Percentiles rank a stretch among this genome's conserved stretches.
These are phyloP conservation scores for Jimgerdemannia flammicorona DNA, from an alignment of 192 early-diverging fungal species.

Conservation along the genomic window DNA sequence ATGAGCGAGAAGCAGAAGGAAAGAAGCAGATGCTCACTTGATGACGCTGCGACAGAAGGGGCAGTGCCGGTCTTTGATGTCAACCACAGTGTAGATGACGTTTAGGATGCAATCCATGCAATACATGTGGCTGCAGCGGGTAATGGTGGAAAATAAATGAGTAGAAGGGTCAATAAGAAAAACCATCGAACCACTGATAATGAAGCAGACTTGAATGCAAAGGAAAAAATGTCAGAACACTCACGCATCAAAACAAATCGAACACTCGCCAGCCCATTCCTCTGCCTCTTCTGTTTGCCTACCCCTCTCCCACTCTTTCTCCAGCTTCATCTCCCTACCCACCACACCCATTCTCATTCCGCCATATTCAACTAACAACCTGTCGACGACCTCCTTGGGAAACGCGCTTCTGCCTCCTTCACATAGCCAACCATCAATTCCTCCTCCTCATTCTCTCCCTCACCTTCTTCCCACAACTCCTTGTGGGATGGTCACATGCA, in stretches of 20 bases:
- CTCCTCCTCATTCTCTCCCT: background rate
- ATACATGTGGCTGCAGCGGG: slow-evolving; percentile 38
- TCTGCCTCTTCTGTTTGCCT: background rate
- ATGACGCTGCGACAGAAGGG: background rate
- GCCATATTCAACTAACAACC: background rate
- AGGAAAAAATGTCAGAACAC: background rate
- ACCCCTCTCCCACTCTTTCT: background rate
- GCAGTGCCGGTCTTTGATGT: background rate
- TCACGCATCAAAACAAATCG: slow-evolving; percentile 32
- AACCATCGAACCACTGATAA: background rate
- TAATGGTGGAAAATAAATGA: slow-evolving; percentile 9
- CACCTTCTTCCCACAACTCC: background rate
- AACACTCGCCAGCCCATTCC: slow-evolving; percentile 14
- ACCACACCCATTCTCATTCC: background rate
- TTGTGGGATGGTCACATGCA: background rate
- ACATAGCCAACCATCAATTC: slow-evolving; percentile 36
- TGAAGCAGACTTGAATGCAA: background rate
- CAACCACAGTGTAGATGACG: background rate
- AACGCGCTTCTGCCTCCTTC: background rate
- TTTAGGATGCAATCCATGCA: slow-evolving; percentile 35
- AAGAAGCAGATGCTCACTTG: background rate
- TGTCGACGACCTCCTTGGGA: background rate
- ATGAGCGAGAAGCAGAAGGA: background rate
- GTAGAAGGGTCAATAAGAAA: background rate
- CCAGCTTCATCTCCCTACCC: background rate